These are phyloP conservation scores for Herpetomonas tarakana DNA, from an alignment of 208 protist genomes.

Conservation along the genomic window DNA sequence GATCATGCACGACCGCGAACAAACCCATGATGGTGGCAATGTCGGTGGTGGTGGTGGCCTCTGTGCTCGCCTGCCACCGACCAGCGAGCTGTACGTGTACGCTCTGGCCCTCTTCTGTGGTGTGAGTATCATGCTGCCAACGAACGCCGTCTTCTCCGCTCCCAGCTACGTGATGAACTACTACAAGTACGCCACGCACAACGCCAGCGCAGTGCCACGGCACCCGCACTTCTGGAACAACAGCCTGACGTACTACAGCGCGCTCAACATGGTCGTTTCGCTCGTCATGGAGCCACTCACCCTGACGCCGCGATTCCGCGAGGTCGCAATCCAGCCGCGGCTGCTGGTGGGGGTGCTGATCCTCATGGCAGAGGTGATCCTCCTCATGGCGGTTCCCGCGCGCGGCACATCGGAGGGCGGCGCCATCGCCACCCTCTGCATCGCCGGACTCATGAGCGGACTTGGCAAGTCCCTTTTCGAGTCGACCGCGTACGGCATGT, in stretches of 20 bases:
- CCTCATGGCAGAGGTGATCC: slow-evolving; percentile 43
- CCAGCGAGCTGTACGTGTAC: slow-evolving; percentile 51
- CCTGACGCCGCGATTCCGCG: slow-evolving; percentile 34
- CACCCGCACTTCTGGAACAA: slow-evolving; percentile 57
- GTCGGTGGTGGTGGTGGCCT: too few species aligned
- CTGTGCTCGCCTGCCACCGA: too few species aligned
- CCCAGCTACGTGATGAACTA: slow-evolving; percentile 67
- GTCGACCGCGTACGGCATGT: slow-evolving; percentile 68
- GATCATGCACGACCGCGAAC: too few species aligned
- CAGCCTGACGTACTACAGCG: slow-evolving; percentile 65
- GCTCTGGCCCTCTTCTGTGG: slow-evolving; percentile 63
- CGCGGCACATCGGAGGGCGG: slow-evolving; percentile 22
- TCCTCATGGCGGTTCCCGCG: slow-evolving; percentile 53
- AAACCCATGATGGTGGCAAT: too few species aligned
- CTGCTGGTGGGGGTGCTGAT: slow-evolving; percentile 37
- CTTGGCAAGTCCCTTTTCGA: slow-evolving; percentile 68
- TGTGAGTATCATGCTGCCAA: slow-evolving; percentile 72
- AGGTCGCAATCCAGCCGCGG: slow-evolving; percentile 32
- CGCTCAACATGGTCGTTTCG: slow-evolving; percentile 30
- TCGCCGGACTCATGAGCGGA: slow-evolving; percentile 33
- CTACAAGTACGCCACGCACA: slow-evolving; percentile 47
- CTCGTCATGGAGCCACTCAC: slow-evolving; percentile 59
- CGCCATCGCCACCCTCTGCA: slow-evolving; percentile 45
- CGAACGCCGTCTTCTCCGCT: slow-evolving; percentile 81
- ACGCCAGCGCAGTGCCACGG: slow-evolving; percentile 21